These are phyloP conservation scores for Inga oerstediana DNA, from an alignment of 306 rosid genomes.

Conservation along the genomic window DNA sequence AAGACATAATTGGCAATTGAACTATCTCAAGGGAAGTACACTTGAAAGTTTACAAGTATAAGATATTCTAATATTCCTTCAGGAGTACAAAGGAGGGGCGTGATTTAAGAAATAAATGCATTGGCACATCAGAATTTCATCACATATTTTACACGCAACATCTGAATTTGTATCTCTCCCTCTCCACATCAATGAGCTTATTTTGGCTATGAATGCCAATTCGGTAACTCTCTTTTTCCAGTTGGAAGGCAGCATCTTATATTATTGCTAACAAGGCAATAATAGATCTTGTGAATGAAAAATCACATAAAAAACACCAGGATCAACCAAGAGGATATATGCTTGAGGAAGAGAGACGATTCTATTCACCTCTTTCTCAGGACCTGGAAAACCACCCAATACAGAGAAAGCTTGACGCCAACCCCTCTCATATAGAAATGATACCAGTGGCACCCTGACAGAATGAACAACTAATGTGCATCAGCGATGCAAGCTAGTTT, in stretches of 20 bases:
- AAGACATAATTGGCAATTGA: conserved; percentile 8
- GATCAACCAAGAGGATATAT: conserved; percentile 1
- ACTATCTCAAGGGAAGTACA: neutral
- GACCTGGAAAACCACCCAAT: conserved; percentile 88
- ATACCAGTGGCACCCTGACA: conserved; percentile 74
- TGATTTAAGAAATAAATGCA: conserved; percentile 11
- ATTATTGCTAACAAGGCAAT: neutral
- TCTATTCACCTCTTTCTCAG: conserved; percentile 80
- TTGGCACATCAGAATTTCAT: conserved; percentile 21
- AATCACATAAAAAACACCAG: conserved; percentile 5
- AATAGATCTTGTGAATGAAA: conserved; percentile 8
- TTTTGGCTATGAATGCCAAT: conserved; percentile 12
- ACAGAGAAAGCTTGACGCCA: conserved; percentile 87
- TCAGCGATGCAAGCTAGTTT: conserved; percentile 26
- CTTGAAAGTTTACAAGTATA: conserved; percentile 20
- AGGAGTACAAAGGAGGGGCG: neutral
- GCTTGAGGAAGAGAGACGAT: conserved; percentile 16
- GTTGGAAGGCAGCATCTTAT: conserved; percentile 18
- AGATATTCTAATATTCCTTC: conserved; percentile 22
- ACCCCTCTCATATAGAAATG: conserved; percentile 94
- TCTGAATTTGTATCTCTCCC: conserved; percentile 4
- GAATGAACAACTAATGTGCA: conserved; percentile 37
- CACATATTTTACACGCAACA: conserved; percentile 21
- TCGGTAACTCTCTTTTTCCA: conserved; percentile 5
- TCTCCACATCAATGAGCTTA: conserved; percentile 12